Percentiles rank a stretch among this genome's conserved stretches.
Evolutionary conservation across 2,329 filamentous ascomycete species (phyloP).

Genomic region (Balansia obtecta): DNA sequence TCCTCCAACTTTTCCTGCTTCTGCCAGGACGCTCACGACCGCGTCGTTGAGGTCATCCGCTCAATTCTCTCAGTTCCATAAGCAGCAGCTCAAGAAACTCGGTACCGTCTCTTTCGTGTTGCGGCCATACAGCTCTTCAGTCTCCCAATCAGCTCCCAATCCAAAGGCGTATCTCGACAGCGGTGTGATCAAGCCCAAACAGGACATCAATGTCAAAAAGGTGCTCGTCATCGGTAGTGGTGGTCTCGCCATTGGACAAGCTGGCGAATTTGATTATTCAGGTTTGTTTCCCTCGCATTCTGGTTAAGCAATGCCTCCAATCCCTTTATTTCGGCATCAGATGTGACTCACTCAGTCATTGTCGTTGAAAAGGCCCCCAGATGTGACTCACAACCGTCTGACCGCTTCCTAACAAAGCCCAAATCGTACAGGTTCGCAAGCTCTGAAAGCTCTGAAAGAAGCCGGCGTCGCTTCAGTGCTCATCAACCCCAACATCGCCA

Average conservation of each 20-base stretch:
- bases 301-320: not conserved
- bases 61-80: slow-evolving; percentile 20
- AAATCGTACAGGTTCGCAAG: slow-evolving; percentile 65
- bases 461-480: slow-evolving; percentile 83
- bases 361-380: not conserved
- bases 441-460: slow-evolving; percentile 92
- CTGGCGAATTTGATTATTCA: slow-evolving; percentile 97
- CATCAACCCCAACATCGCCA: slow-evolving; percentile 97
- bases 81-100: slow-evolving; percentile 29
- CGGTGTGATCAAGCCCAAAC: slow-evolving; percentile 67
- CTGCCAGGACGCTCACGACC: slow-evolving; percentile 31
- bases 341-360: not conserved
- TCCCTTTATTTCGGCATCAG: not conserved
- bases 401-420: slow-evolving; percentile 8
- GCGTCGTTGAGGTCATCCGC: slow-evolving; percentile 20
- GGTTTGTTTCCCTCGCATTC: slow-evolving; percentile 41
- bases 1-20: slow-evolving; percentile 30
- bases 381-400: too few species aligned
- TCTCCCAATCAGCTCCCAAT: slow-evolving; percentile 59
- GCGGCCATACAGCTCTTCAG: slow-evolving; percentile 27
- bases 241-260: slow-evolving; percentile 92
- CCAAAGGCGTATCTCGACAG: slow-evolving; percentile 82
- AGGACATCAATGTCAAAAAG: slow-evolving; percentile 87
- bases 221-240: slow-evolving; percentile 93
- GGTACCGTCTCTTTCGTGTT: slow-evolving; percentile 34